Evolutionary conservation across 1,284 basidiomycete species (phyloP), one percentile per base, ranked within the genome.

Genomic region (Tremellales sp.): DNA sequence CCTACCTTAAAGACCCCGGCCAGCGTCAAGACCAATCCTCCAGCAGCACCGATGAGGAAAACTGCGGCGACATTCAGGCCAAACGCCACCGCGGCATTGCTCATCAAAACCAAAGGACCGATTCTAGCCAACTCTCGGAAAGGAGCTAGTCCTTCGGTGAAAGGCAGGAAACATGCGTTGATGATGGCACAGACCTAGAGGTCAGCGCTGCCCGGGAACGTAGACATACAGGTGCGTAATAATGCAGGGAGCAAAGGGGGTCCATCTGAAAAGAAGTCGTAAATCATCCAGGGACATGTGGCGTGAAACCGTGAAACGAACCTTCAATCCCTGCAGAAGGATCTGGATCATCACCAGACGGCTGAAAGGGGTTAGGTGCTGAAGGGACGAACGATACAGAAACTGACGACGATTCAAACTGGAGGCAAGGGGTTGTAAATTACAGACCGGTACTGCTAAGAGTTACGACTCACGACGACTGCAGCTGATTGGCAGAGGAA

Each of bases 261-360:
- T 94, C 89, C 91, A 95, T 89, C 76, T 94, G 89, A 10, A 19
- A 21, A 5, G 16, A 21, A 18, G 18, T 21, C 22, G 47, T 28
- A 41, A 41, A 19, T 16, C 5, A 14, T 33, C 31, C 16, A 25
- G 18, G 26, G 21, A 16, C 21, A 26, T 3, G 18, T 24, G 6
- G 10, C 5, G 28, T 42, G 13, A 14, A n/a, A 14, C n/a, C 12
- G 13, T n/a, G 18, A 10, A 8, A 40, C 57, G 27, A 25, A 66
- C 65, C 63, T 72, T 70, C 43, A 72, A 50, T 2, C 70, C 70
- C 40, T 70, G 68, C 3, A 71, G 57, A 4, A 71, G 56, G 37
- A 71, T 62, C 44, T 97, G 86, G 53, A 97, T 94, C 85, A 97
- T 92, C 22, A 97, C 90, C 16, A 97, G 81, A 25, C 93, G 84